Conservation (phyloP, 495 filamentous ascomycete species). For the Trypethelium eluteriae region DNA sequence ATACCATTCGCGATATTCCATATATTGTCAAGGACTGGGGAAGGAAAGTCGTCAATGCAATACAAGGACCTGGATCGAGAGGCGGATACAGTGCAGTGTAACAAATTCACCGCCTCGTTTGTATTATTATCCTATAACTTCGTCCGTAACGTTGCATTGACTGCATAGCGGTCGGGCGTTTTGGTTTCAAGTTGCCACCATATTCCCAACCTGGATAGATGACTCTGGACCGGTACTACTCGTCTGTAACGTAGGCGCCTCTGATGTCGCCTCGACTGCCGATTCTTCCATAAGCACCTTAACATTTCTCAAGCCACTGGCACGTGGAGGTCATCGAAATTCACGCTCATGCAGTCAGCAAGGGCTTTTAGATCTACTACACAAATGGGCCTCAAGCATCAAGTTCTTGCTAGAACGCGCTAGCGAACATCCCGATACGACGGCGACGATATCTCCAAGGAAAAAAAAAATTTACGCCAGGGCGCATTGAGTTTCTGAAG, state of each 20-base stretch:
- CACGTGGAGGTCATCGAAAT: neutral
- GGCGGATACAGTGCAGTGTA: constrained; percentile 94
- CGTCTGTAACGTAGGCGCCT: no score
- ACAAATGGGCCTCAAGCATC: neutral
- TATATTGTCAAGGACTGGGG: constrained; percentile 88
- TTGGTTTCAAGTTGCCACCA: neutral
- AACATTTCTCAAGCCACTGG: neutral
- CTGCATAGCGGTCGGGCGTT: neutral
- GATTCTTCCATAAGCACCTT: neutral
- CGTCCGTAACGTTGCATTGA: constrained; percentile 2
- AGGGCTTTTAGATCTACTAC: neutral
- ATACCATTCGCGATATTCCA: constrained; percentile 84
- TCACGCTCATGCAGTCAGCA: neutral
- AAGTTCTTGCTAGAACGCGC: neutral
- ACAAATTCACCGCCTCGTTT: constrained; percentile 16
- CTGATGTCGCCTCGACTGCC: neutral
- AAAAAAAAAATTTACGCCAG: no score
- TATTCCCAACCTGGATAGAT: no score
- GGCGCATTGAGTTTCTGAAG: no score
- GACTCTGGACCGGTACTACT: no score
- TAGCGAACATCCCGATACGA: no score
- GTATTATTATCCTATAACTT: constrained; percentile 4
- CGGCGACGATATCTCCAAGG: no score
- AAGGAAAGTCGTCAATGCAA: constrained; percentile 65
- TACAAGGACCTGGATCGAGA: constrained; percentile 71